Conservation (phyloP, 805 yeast species). For the Spathaspora passalidarum region DNA sequence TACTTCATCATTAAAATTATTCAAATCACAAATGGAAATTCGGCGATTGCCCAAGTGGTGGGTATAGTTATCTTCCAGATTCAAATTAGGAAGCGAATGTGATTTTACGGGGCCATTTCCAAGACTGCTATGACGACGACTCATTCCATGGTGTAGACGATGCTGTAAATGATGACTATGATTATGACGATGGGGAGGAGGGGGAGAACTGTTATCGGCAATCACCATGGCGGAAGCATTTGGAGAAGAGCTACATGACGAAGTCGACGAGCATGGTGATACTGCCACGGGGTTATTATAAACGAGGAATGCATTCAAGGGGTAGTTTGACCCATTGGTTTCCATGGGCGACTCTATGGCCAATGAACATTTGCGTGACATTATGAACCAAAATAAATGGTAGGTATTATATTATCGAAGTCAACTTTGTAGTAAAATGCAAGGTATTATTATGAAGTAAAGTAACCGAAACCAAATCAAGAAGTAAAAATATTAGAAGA, state of each 20-base stretch:
- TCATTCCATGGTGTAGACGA: background rate
- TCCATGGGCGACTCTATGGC: slow-evolving; percentile 14
- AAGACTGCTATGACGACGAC: background rate
- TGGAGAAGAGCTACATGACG: slow-evolving; percentile 2
- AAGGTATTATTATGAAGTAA: too few relatives aligned
- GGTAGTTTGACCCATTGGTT: slow-evolving; percentile 10
- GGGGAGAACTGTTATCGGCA: background rate
- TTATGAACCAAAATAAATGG: too few relatives aligned
- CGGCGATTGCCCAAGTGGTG: slow-evolving; percentile 7
- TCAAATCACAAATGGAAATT: slow-evolving; percentile 16
- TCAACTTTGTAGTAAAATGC: background rate
- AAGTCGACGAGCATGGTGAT: background rate
- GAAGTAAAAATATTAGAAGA: too few relatives aligned
- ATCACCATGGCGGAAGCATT: background rate
- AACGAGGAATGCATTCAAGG: slow-evolving; percentile 20
- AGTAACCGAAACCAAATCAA: too few relatives aligned
- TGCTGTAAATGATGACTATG: background rate
- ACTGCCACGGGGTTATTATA: slow-evolving; percentile 4
- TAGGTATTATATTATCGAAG: background rate
- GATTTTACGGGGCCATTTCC: slow-evolving; percentile 1
- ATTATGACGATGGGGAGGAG: background rate
- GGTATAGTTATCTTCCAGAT: background rate
- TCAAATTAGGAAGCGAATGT: slow-evolving; percentile 8
- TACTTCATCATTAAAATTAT: slow-evolving; percentile 10
- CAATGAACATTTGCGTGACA: slow-evolving; percentile 13